Conservation (phyloP, 768 basidiomycete genomes). For the Rhizopogon salebrosus region DNA sequence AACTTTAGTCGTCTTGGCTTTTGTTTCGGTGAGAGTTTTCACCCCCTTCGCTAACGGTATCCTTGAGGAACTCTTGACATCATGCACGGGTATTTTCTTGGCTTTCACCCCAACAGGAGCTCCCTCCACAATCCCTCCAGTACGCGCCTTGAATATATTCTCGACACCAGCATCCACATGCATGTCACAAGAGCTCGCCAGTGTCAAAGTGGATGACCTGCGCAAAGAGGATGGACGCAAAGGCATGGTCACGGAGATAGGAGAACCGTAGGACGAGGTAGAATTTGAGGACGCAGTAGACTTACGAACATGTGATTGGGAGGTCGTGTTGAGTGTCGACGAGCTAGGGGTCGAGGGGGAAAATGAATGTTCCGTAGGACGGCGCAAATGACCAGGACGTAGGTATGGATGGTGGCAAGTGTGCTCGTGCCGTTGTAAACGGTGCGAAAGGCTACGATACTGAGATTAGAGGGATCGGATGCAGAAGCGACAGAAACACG, state of each 20-base stretch:
- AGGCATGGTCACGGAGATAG: conserved; percentile 31
- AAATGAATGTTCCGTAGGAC: neutral
- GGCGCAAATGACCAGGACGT: neutral
- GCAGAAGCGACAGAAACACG: conserved; percentile 19
- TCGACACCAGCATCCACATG: conserved; percentile 4
- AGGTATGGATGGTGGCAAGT: conserved; percentile 1
- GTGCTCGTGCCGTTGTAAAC: neutral
- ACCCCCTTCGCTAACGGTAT: conserved; percentile 1
- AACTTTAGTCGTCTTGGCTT: neutral
- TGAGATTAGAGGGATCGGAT: conserved; percentile 8
- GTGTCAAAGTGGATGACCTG: conserved; percentile 28
- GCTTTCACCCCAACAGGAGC: conserved; percentile 18
- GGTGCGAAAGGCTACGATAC: neutral
- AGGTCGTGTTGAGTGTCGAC: neutral
- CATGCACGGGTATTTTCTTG: conserved; percentile 55
- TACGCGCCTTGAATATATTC: conserved; percentile 7
- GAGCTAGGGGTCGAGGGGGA: neutral
- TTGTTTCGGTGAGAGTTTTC: conserved; percentile 3
- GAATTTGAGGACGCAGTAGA: conserved; percentile 26
- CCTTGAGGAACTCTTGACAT: conserved; percentile 11
- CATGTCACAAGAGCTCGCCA: conserved; percentile 17
- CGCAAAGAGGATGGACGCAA: conserved; percentile 41
- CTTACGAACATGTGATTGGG: conserved; percentile 16
- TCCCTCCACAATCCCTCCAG: conserved; percentile 12
- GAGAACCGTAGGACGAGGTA: conserved; percentile 30